Conservation (phyloP, 768 basidiomycete species). For the Tylopilus felleus region DNA sequence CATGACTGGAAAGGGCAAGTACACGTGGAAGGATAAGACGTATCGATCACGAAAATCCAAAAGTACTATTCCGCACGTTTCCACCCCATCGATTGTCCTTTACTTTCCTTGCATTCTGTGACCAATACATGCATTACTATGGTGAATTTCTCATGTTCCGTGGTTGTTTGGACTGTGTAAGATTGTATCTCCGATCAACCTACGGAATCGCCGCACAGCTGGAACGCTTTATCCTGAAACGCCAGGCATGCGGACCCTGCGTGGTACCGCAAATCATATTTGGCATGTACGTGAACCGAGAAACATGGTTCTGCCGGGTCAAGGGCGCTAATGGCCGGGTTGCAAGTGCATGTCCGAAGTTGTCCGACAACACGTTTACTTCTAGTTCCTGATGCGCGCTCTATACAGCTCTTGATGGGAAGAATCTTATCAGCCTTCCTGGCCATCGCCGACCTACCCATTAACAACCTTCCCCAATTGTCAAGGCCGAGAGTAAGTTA, state of each 20-base stretch:
- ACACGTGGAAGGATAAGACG: neutral
- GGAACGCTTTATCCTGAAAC: constrained; percentile 12
- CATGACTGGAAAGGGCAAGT: too few relatives aligned
- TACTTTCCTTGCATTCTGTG: neutral
- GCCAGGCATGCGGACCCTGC: constrained; percentile 4
- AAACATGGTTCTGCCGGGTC: neutral
- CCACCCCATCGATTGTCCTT: neutral
- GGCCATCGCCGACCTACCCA: neutral
- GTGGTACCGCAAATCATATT: neutral
- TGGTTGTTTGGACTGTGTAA: neutral
- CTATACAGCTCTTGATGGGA: neutral
- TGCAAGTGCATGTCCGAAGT: neutral
- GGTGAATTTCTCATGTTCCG: neutral
- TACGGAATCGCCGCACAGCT: neutral
- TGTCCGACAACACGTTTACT: neutral
- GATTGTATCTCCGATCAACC: neutral
- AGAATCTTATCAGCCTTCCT: neutral
- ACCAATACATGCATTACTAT: neutral
- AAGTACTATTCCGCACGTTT: neutral
- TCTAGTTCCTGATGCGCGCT: neutral
- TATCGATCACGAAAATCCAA: neutral
- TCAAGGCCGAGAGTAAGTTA: neutral
- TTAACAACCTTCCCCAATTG: neutral
- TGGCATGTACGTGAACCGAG: neutral
- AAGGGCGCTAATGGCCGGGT: neutral